phyloP scores from a whole-genome alignment of 345 rosid species.

The Eucalyptus grandis region DNA sequence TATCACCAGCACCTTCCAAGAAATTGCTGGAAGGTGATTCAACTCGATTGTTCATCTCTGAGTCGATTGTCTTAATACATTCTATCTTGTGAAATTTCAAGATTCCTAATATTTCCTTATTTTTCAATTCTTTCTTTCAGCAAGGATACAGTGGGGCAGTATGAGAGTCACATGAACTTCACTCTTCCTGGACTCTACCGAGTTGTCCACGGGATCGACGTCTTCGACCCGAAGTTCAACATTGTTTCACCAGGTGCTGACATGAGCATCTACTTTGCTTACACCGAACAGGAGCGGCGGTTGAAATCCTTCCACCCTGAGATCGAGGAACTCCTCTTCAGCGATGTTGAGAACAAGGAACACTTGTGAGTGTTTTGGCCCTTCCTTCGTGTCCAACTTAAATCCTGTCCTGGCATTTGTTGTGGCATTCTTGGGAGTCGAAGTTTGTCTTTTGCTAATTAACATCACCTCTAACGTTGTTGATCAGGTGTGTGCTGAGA shows the following conservation, averaged over 20 bases:
- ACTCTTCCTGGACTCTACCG: conserved; percentile 72
- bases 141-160: neutral
- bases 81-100: neutral
- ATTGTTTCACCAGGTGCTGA: conserved; percentile 72
- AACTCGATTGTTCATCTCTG: neutral
- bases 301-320: conserved; percentile 45
- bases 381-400: no score
- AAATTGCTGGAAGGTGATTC: conserved; percentile 87
- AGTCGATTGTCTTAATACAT: neutral
- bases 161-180: conserved; percentile 70
- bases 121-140: neutral
- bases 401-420: neutral
- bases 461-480: neutral
- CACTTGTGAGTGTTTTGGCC: neutral
- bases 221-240: conserved; percentile 80
- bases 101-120: neutral
- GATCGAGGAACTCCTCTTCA: conserved; percentile 67
- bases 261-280: conserved; percentile 62
- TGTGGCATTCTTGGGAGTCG: neutral
- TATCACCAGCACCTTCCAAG: conserved; percentile 94
- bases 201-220: conserved; percentile 67
- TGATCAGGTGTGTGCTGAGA: conserved; percentile 51
- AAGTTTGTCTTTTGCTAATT: no score
- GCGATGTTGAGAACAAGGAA: conserved; percentile 46
- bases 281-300: conserved; percentile 39